These are phyloP conservation scores for Plasmodium ovale DNA, from an alignment of 169 alveolate species.

Conservation along the genomic window DNA sequence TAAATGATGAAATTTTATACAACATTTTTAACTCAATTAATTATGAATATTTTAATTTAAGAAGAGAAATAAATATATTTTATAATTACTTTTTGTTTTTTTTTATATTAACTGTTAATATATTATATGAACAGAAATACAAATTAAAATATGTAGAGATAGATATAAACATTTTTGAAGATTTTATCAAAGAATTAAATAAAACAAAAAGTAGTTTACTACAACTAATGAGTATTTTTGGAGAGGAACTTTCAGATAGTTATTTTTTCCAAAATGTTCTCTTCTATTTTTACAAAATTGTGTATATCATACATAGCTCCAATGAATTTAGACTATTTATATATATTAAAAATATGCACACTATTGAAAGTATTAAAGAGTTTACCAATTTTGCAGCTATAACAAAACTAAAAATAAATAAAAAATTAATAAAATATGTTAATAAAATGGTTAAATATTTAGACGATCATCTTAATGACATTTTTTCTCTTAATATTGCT, in stretches of 20 bases:
- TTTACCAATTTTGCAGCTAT: neutral
- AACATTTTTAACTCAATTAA: constrained; percentile 52
- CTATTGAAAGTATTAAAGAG: constrained; percentile 3
- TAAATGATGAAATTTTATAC: constrained; percentile 34
- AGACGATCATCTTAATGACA: constrained; percentile 4
- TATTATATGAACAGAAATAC: constrained; percentile 41
- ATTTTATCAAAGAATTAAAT: constrained; percentile 29
- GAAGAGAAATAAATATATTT: constrained; percentile 38
- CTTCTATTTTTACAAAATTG: constrained; percentile 37
- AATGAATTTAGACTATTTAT: constrained; percentile 54
- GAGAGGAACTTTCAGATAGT: neutral
- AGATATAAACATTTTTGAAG: constrained; percentile 22
- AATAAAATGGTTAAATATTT: constrained; percentile 4
- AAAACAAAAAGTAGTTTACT: constrained; percentile 19
- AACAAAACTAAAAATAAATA: constrained; percentile 36
- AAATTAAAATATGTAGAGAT: constrained; percentile 17
- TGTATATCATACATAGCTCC: constrained; percentile 39
- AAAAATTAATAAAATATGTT: constrained; percentile 26
- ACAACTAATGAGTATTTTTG: constrained; percentile 39
- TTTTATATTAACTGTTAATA: constrained; percentile 2
- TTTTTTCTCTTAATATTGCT: constrained; percentile 19
- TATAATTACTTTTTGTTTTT: constrained; percentile 47
- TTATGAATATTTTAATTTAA: constrained; percentile 66
- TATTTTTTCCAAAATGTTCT: constrained; percentile 16
- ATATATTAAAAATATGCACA: constrained; percentile 36